Percentiles rank a stretch among this genome's conserved stretches.
phyloP scores from a whole-genome alignment of 2,329 filamentous ascomycete genomes.

The Metarhizium anisopliae region DNA sequence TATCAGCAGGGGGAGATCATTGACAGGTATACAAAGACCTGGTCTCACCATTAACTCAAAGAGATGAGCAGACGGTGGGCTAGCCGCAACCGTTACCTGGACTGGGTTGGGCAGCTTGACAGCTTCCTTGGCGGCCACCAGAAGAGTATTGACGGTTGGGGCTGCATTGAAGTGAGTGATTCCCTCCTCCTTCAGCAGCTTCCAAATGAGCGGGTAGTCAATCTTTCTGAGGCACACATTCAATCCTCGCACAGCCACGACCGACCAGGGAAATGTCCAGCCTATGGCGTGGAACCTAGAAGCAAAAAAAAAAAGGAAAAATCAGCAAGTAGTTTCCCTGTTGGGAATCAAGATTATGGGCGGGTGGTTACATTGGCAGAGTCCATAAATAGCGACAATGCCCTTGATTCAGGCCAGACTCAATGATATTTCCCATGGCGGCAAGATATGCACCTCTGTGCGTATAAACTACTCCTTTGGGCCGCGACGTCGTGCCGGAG shows the following conservation, averaged over 20 bases:
- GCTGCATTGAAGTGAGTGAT: slow-evolving; percentile 96
- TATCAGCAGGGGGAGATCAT: background rate
- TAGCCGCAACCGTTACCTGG: slow-evolving; percentile 84
- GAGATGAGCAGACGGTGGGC: slow-evolving; percentile 78
- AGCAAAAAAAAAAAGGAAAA: background rate
- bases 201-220: slow-evolving; percentile 90
- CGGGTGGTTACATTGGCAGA: slow-evolving; percentile 62
- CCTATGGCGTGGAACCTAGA: slow-evolving; percentile 54
- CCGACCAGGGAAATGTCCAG: slow-evolving; percentile 90
- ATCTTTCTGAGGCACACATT: slow-evolving; percentile 93
- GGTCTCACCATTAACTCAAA: slow-evolving; percentile 78
- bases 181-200: slow-evolving; percentile 70
- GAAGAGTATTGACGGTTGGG: slow-evolving; percentile 89
- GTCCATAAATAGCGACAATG: slow-evolving; percentile 85
- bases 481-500: slow-evolving; percentile 80
- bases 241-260: slow-evolving; percentile 89
- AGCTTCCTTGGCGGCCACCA: slow-evolving; percentile 74
- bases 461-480: slow-evolving; percentile 90
- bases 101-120: slow-evolving; percentile 60
- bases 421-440: slow-evolving; percentile 75
- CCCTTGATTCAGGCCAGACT: slow-evolving; percentile 71
- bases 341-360: background rate
- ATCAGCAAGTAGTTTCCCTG: background rate
- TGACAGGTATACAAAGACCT: background rate
- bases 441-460: slow-evolving; percentile 84